Percentiles rank a stretch among this genome's conserved stretches.
Evolutionary conservation across 2,329 filamentous ascomycete species (phyloP).

Genomic region (Ceratocystis harringtonii): DNA sequence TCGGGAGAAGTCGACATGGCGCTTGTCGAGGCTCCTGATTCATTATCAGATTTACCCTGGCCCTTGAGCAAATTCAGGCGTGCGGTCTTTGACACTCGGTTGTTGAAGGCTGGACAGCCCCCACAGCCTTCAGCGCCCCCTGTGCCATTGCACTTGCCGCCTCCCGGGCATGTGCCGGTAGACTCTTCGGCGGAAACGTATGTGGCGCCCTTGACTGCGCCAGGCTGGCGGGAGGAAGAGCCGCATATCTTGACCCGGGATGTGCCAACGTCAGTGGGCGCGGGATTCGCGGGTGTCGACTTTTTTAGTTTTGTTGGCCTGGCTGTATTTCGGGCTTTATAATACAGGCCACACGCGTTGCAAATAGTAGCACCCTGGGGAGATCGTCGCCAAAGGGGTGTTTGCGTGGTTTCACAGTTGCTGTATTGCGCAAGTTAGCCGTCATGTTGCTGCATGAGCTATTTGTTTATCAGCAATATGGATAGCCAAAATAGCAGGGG

Average conservation of each 20-base stretch:
- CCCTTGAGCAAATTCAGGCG: slow-evolving; percentile 47
- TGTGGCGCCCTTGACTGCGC: slow-evolving; percentile 40
- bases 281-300: slow-evolving; percentile 38
- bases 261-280: slow-evolving; percentile 30
- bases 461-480: slow-evolving; percentile 18
- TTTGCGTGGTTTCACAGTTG: slow-evolving; percentile 88
- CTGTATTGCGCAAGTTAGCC: slow-evolving; percentile 32
- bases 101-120: slow-evolving; percentile 95
- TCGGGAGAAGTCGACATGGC: slow-evolving; percentile 13
- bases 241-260: slow-evolving; percentile 25
- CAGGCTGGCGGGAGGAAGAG: slow-evolving; percentile 27
- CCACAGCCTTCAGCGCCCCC: slow-evolving; percentile 89
- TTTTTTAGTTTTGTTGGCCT: slow-evolving; percentile 84
- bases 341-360: slow-evolving; percentile 90
- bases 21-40: slow-evolving; percentile 20
- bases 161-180: slow-evolving; percentile 84
- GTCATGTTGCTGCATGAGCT: slow-evolving; percentile 17
- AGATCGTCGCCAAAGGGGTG: slow-evolving; percentile 85
- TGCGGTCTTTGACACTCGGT: slow-evolving; percentile 77
- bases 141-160: slow-evolving; percentile 89
- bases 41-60: slow-evolving; percentile 21
- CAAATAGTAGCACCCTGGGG: slow-evolving; percentile 90
- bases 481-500: background rate
- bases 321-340: slow-evolving; percentile 82
- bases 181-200: slow-evolving; percentile 64